phyloP scores from a whole-genome alignment of 202 grass and related monocot species.

The Setaria italica region DNA sequence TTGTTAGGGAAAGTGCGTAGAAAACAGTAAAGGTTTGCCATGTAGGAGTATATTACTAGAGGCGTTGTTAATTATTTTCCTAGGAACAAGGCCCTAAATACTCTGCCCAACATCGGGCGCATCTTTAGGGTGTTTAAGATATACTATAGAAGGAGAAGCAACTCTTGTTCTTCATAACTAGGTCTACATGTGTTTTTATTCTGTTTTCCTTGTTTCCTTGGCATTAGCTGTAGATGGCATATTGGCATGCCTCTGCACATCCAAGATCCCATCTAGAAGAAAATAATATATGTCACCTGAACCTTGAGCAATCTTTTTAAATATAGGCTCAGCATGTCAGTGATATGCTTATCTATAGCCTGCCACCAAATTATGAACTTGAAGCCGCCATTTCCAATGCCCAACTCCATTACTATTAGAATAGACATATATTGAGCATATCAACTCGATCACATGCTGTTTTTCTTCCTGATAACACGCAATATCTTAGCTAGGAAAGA shows the following conservation, averaged over 20 bases:
- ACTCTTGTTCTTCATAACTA: conserved; percentile 24
- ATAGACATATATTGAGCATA: conserved; percentile 19
- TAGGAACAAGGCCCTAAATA: conserved; percentile 61
- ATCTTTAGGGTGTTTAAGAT: conserved; percentile 53
- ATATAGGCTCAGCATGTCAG: conserved; percentile 3
- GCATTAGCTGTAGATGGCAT: conserved; percentile 42
- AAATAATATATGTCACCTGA: conserved; percentile 28
- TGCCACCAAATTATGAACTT: conserved; percentile 41
- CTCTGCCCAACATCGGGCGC: conserved; percentile 61
- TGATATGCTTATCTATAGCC: conserved; percentile 23
- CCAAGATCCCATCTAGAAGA: conserved; percentile 59
- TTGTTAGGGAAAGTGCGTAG: background rate
- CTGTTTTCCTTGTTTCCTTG: conserved; percentile 29
- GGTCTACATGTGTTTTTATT: conserved; percentile 45
- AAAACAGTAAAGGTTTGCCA: background rate
- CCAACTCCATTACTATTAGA: background rate
- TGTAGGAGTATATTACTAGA: background rate
- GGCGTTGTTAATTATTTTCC: conserved; percentile 23
- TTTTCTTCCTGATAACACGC: background rate
- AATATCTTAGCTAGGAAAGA: conserved; percentile 3
- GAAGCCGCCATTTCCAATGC: conserved; percentile 32
- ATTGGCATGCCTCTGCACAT: conserved; percentile 43
- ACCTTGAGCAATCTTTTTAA: background rate
- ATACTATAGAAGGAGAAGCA: background rate
- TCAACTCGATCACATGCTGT: background rate